A percentile compares a stretch with the other conserved stretches of the same genome.
These are phyloP conservation scores for Podosphaera xanthii DNA, from an alignment of 2,329 filamentous ascomycete genomes.

Conservation along the genomic window DNA sequence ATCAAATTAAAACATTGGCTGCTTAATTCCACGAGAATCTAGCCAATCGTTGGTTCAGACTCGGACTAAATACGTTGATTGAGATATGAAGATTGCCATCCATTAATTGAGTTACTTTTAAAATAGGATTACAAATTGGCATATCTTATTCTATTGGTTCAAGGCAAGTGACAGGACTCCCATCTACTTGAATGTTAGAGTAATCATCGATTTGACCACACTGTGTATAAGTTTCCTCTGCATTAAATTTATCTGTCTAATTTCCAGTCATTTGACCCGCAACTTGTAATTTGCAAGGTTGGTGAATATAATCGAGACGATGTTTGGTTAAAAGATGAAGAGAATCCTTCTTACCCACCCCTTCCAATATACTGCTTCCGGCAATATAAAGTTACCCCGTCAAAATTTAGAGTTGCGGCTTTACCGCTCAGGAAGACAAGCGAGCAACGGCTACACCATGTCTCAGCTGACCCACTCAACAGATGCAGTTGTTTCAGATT, in stretches of 20 bases:
- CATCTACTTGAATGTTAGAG: background rate
- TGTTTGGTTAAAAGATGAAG: background rate
- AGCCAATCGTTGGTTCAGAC: background rate
- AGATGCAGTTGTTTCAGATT: background rate
- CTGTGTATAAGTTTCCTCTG: background rate
- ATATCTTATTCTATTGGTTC: background rate
- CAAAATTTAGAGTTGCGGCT: background rate
- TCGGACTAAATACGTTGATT: background rate
- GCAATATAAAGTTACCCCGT: background rate
- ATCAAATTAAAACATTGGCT: background rate
- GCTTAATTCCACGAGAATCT: too few species aligned
- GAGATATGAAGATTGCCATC: background rate
- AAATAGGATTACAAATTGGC: background rate
- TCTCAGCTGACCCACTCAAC: background rate
- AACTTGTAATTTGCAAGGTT: background rate
- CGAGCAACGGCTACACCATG: background rate
- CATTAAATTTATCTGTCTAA: background rate
- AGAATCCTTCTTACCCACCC: background rate
- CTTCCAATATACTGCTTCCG: background rate
- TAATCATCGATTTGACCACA: background rate
- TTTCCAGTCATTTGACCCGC: background rate
- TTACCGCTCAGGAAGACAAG: too few species aligned
- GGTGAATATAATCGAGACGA: background rate
- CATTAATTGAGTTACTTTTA: background rate
- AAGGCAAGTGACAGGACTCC: background rate